Conservation (phyloP, 371 early-diverging fungal species). For the Mucor sp. region DNA sequence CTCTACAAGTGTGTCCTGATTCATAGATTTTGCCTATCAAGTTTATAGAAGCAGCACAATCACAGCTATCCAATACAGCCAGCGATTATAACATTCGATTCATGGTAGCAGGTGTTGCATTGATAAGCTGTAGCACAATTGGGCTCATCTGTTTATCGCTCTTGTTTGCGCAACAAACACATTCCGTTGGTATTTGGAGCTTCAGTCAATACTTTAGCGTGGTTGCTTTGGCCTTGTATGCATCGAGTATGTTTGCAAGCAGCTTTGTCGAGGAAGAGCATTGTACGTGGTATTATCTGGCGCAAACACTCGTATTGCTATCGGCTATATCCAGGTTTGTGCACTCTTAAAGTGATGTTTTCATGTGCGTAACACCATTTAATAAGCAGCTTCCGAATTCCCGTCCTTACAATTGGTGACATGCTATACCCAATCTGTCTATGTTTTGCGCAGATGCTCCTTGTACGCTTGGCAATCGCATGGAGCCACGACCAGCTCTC, state of each 20-base stretch:
- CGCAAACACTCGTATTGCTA: slow-evolving; percentile 57
- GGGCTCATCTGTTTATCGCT: neutral
- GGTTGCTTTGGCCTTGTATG: slow-evolving; percentile 43
- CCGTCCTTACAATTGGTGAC: neutral
- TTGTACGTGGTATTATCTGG: slow-evolving; percentile 73
- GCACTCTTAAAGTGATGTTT: neutral
- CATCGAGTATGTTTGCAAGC: slow-evolving; percentile 66
- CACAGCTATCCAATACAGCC: slow-evolving; percentile 50
- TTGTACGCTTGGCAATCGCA: slow-evolving; percentile 10
- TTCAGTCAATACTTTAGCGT: slow-evolving; percentile 25
- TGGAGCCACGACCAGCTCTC: slow-evolving; percentile 14
- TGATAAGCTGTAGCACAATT: slow-evolving; percentile 18
- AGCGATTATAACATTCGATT: slow-evolving; percentile 55
- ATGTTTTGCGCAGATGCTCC: slow-evolving; percentile 3
- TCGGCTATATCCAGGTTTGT: slow-evolving; percentile 50
- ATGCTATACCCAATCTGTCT: neutral
- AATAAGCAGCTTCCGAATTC: slow-evolving; percentile 3
- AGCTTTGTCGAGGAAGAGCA: slow-evolving; percentile 84
- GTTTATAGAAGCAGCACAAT: slow-evolving; percentile 53
- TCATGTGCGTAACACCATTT: neutral
- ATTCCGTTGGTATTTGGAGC: slow-evolving; percentile 4
- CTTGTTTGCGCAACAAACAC: neutral
- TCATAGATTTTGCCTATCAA: slow-evolving; percentile 2
- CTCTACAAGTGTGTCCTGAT: neutral
- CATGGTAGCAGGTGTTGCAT: slow-evolving; percentile 52